Base-by-base conservation (phyloP, 2,329 filamentous ascomycete species). In the Cladosporium sp. region DNA sequence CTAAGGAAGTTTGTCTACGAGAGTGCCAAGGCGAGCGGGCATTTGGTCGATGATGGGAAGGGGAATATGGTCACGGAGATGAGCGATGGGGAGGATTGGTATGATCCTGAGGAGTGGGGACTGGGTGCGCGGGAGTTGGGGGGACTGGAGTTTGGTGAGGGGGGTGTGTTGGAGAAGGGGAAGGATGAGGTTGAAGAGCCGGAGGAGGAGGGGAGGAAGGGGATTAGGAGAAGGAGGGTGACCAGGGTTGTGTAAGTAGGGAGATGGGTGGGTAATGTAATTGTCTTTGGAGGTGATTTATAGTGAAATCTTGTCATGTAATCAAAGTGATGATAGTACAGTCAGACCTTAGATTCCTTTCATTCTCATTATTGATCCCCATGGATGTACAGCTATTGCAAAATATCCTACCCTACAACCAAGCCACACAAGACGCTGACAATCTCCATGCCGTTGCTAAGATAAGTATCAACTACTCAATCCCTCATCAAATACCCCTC, bases 41-140 rank as follows among this genome's bases (percentile, higher is more conserved):
- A 92, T 63, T 68, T 83, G 13, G 80, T 83, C 43, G 44, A 47
- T 3, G 62, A 64, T 43, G 59, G 59, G 7, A 61, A 60, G 54
- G 63, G 62, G 6, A 62, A 58, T 18, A 52, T 57, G 55, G 56
- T 60, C 27, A 66, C 63, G 22, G 87, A 91, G 66, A 84, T 93
- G 84, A 90, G 86, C 44, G 89, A 95, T 64, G 88, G 88, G 9
- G 89, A 95, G 72, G 89, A 95, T 65, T 95, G 88, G 86, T 91
- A 90, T 64, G 89, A 95, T 68, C 81, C 80, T 62, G 85, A 89
- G 47, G 86, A 89, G 70, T 92, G 88, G 87, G 81, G 80, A 0
- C 67, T 93, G 43, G 51, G 53, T 41, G 38, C 49, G 2, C 49
- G 58, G 55, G 62, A 63, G 29, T 34, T 66, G 44, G 32, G 13